These are phyloP conservation scores for Lolium multiflorum DNA, from an alignment of 176 grass and related monocot species.

Conservation along the genomic window DNA sequence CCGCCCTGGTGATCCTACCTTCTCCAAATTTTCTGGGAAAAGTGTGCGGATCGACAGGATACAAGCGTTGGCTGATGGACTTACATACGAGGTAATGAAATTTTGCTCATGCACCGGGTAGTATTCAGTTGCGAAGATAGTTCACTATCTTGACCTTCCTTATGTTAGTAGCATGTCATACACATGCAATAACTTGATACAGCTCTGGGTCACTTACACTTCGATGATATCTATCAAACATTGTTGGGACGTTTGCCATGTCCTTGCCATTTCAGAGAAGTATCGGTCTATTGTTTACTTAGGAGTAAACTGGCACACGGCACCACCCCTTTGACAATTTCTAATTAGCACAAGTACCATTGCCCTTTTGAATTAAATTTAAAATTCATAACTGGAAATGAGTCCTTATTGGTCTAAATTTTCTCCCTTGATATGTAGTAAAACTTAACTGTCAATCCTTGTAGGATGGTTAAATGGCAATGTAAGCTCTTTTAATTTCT, in stretches of 20 bases:
- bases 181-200: not conserved
- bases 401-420: not conserved
- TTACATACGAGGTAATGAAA: conserved; percentile 81
- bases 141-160: not conserved
- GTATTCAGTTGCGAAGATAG: not conserved
- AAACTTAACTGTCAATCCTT: not conserved
- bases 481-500: not conserved
- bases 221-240: not conserved
- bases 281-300: conserved; percentile 10
- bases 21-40: conserved; percentile 83
- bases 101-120: conserved; percentile 3
- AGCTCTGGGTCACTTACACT: not conserved
- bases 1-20: conserved; percentile 73
- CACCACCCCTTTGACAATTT: not conserved
- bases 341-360: not conserved
- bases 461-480: not conserved
- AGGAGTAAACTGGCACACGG: not conserved
- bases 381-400: not conserved
- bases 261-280: not conserved
- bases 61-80: conserved; percentile 80
- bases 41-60: conserved; percentile 78
- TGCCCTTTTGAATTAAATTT: conserved; percentile 11
- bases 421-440: not conserved
- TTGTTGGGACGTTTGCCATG: not conserved
- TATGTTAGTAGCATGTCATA: not conserved